A percentile compares a stretch with the other conserved stretches of the same genome.
Evolutionary conservation across 768 basidiomycete species (phyloP).

Genomic region (Rubroboletus satanas): DNA sequence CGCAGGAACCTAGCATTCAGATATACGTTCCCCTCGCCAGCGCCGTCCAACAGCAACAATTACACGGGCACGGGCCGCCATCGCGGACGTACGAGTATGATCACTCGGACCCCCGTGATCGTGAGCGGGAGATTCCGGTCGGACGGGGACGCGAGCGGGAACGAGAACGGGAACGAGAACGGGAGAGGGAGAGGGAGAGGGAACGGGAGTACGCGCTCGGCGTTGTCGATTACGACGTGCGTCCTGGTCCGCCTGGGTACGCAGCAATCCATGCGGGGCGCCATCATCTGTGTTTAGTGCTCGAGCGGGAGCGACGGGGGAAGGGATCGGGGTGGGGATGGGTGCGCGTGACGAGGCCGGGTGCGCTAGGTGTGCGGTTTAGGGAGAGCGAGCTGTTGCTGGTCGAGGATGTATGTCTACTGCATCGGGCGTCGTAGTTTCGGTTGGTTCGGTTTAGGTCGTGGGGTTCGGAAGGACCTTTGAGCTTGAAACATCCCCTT

Average conservation of each 20-base stretch:
- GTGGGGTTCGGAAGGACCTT: too few relatives aligned
- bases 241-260: conserved; percentile 19
- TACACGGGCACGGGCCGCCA: background rate
- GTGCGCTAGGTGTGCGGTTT: conserved; percentile 19
- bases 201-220: conserved; percentile 20
- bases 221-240: conserved; percentile 22
- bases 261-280: conserved; percentile 18
- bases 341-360: conserved; percentile 20
- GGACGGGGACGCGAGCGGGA: conserved; percentile 7
- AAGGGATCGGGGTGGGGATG: conserved; percentile 5
- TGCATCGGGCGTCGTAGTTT: conserved; percentile 12
- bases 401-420: conserved; percentile 20
- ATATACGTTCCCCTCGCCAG: conserved; percentile 6
- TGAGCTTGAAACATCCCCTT: background rate
- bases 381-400: conserved; percentile 22
- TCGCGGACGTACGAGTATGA: conserved; percentile 6
- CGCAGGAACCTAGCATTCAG: conserved; percentile 24
- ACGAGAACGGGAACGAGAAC: background rate
- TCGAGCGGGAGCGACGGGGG: conserved; percentile 20
- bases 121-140: background rate
- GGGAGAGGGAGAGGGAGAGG: background rate
- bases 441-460: too few relatives aligned
- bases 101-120: conserved; percentile 1
- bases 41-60: background rate
- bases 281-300: conserved; percentile 20